Percentiles rank a stretch among this genome's conserved stretches.
These are phyloP conservation scores for Backusella australiensis DNA, from an alignment of 192 early-diverging fungal genomes.

Conservation along the genomic window DNA sequence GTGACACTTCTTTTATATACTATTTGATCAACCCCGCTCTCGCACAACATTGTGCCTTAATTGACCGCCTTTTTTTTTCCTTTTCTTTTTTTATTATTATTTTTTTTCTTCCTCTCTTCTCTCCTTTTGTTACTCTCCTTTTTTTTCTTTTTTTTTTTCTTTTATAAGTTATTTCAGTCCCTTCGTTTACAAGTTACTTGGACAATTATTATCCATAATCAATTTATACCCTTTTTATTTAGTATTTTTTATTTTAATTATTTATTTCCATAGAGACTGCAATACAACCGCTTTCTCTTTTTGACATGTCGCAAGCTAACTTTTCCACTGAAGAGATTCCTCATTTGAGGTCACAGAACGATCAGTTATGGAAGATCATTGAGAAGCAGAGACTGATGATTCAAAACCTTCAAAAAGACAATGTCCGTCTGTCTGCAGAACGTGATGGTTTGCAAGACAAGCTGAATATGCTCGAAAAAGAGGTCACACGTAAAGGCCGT, in stretches of 20 bases:
- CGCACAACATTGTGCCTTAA: constrained; percentile 3
- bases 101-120: background rate
- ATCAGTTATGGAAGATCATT: constrained; percentile 88
- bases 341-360: constrained; percentile 57
- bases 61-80: background rate
- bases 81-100: background rate
- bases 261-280: background rate
- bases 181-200: background rate
- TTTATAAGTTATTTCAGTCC: background rate
- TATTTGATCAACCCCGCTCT: constrained; percentile 5
- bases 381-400: constrained; percentile 85
- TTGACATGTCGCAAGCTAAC: background rate
- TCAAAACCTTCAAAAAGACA: constrained; percentile 74
- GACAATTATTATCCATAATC: constrained; percentile 1
- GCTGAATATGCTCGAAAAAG: constrained; percentile 19
- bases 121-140: background rate
- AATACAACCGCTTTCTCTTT: background rate
- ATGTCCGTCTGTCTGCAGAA: constrained; percentile 38
- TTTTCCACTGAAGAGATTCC: background rate
- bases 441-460: constrained; percentile 40
- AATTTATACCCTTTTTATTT: constrained; percentile 1
- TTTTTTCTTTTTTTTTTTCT: background rate
- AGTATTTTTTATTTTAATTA: background rate
- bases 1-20: background rate
- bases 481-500: background rate